Base-by-base conservation (phyloP, 805 yeast species). In the Zygosaccharomyces rouxii region DNA sequence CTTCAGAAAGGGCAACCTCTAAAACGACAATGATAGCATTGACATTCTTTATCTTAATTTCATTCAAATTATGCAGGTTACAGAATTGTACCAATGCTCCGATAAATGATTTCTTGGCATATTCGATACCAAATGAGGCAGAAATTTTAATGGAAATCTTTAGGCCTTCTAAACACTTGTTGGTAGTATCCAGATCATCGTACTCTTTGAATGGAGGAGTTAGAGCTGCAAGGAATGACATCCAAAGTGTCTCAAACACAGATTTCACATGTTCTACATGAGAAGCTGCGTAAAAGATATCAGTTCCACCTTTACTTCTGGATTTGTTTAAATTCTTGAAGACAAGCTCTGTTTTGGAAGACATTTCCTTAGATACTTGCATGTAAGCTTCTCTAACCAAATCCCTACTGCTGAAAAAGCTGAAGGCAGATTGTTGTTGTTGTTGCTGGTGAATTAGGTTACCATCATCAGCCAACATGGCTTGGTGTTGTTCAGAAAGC, bases 221-320 rank as follows among this genome's bases (percentile, higher is more conserved):
- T 43, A 94, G 74, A 0, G 95, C 97, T 5, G 98, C 98, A 55
- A 94, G 74, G 42, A 94, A 79, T 0, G 97, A 89, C 97, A 95
- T 90, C 99, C 99, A 94, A 38, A 86, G 71, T 14, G 88, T 88
- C 59, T 92, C 97, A 69, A 94, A 92, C 62, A 95, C 87, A 1
- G 97, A 90, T 63, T 79, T 84, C 13, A 92, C 96, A 63, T 92
- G 97, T 57, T 89, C 95, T 13, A 86, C 79, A 60, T 86, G 92
- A 1, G 89, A 79, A 0, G 97, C 97, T 16, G 83, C 80, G 66
- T 88, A 87, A 62, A 83, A 90, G 0, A 79, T 75, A 16, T 68
- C 69, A 26, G 72, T 71, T 19, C 73, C 69, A 38, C 73, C 76
- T 44, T 68, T 71, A 13, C 66, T 56, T 49, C 74, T 76, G 37